Evolutionary conservation across 2,329 filamentous ascomycete genomes (phyloP), one percentile per base, ranked within the genome.

Genomic region (Nemania abortiva): DNA sequence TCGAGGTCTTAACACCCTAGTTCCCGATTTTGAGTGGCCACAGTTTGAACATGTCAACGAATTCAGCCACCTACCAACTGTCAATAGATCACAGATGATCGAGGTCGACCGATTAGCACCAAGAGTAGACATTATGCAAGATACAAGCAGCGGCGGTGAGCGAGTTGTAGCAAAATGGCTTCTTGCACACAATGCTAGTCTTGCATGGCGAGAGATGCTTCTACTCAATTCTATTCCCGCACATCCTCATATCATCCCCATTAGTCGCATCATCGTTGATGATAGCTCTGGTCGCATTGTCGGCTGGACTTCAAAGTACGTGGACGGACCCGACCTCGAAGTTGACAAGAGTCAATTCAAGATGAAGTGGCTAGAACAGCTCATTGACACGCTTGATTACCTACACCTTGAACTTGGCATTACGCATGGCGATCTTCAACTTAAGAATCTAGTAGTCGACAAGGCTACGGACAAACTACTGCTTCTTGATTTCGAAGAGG

Each of bases 181-280:
- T 27, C 55, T 66, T 45, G 37, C 9, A 13, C 31, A 5, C 31
- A 11, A 22, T 9, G 11, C 31, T 37, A 6, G 10, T 5, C 11
- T 24, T 59, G 10, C 37, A 47, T 79, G 72, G 76, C 65, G 77
- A 53, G 74, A 79, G 63, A 34, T 79, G 18, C 73, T 78, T 27
- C 22, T 77, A 57, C 67, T 76, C 20, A 74, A 72, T 54, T 68
- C 24, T 49, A 69, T 79, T 20, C 76, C 76, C 42, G 58, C 70
- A 31, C 74, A 79, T 69, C 74, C 75, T 20, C 77, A 79, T 71
- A 70, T 79, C 20, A 59, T 78, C 64, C 74, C 73, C 24, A 71
- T 78, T 65, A 71, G 78, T 69, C 70, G 70, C 22, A 65, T 78
- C 63, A 72, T 79, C 22, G 56, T 79, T 29, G 74, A 74, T 15